Evolutionary conservation across 2,329 filamentous ascomycete genomes (phyloP), one percentile per base, ranked within the genome.

Genomic region (Diaporthe destruens): DNA sequence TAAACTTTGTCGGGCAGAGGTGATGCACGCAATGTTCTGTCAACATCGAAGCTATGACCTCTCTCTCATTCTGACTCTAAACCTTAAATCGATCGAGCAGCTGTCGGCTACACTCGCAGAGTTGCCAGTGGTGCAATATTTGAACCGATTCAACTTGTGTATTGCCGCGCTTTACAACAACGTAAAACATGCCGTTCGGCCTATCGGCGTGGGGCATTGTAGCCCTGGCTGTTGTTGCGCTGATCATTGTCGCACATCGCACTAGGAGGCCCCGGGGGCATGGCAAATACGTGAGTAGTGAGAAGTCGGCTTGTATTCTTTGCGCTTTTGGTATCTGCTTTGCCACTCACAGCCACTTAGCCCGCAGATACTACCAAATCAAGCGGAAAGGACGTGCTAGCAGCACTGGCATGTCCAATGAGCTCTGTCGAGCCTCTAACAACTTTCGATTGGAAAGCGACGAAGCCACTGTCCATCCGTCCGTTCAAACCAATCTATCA

Each of bases 401-500:
- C 20, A 23, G 32, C n/a, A n/a, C n/a, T n/a, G n/a, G n/a, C 56
- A 16, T 74, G 72, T 29, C 72, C 72, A 7, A 72, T 74, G 72
- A 69, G 65, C 42, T 53, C 59, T 25, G 76, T 82, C 56, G 74
- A 79, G 39, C 76, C 82, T 0, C 72, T 81, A 1, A 51, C 74
- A 0, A 75, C 78, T 6, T 84, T 86, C 71, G 79, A 86, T 74
- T 87, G 85, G 83, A 77, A 80, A 49, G 73, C 76, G 1, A 80
- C 79, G 1, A 77, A 81, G 11, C 85, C 86, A 0, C 74, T 77
- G 3, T 80, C 82, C 49, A 81, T 85, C 47, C 81, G 87, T 2
- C 86, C 86, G 0, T 88, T 87, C 77, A 88, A 87, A 77, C 83
- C 85, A 0, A 82, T 82, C 3, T 89, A 87, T 75, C 80, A 88